Conservation (phyloP, 1,284 basidiomycete genomes). For the Inonotus hispidus region DNA sequence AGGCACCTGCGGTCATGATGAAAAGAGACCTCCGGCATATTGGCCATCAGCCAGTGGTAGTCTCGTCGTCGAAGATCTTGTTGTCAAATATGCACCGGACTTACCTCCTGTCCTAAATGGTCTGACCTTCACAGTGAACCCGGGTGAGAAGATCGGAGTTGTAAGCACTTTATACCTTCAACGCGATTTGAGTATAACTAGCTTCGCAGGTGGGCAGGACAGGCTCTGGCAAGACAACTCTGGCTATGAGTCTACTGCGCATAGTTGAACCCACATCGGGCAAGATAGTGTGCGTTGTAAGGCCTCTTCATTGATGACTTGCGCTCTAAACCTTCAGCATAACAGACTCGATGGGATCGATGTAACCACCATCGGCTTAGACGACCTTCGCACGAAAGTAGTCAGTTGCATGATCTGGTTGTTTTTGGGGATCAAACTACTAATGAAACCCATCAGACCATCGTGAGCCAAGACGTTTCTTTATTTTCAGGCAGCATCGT, state of each 20-base stretch:
- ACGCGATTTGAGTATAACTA: neutral
- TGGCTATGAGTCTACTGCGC: slow-evolving; percentile 72
- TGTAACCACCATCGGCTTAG: slow-evolving; percentile 76
- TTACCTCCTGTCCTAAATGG: slow-evolving; percentile 67
- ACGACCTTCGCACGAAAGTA: slow-evolving; percentile 58
- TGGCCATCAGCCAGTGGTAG: slow-evolving; percentile 67
- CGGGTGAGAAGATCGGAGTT: slow-evolving; percentile 75
- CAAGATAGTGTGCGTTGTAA: slow-evolving; percentile 51
- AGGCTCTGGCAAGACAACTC: slow-evolving; percentile 64
- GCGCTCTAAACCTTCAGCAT: neutral
- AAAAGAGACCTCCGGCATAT: slow-evolving; percentile 60
- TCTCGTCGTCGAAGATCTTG: slow-evolving; percentile 56
- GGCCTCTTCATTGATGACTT: neutral
- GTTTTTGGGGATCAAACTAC: neutral
- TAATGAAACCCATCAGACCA: slow-evolving; percentile 43
- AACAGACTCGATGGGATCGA: slow-evolving; percentile 77
- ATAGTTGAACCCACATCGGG: slow-evolving; percentile 77
- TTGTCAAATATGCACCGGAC: slow-evolving; percentile 69
- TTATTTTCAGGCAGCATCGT: slow-evolving; percentile 82
- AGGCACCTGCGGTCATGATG: slow-evolving; percentile 62
- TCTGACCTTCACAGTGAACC: slow-evolving; percentile 63
- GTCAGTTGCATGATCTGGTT: neutral
- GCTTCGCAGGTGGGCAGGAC: slow-evolving; percentile 52
- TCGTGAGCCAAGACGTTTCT: slow-evolving; percentile 80
- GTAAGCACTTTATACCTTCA: slow-evolving; percentile 32